Percentiles rank a stretch among this genome's conserved stretches.
phyloP scores from a whole-genome alignment of 768 basidiomycete species.

The Tulasnella sp. region DNA sequence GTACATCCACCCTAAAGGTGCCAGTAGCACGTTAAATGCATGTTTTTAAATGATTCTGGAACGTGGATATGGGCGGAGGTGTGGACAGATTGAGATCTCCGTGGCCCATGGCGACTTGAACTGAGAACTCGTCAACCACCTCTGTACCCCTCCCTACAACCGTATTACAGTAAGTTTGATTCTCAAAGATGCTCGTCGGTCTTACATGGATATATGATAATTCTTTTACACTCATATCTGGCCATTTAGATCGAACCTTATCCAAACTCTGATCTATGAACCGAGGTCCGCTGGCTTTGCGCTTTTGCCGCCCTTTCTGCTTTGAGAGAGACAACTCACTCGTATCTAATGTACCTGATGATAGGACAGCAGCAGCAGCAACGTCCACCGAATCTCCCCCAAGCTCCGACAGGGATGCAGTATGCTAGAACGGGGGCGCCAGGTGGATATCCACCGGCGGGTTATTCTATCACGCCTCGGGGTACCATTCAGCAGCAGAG shows the following conservation, averaged over 20 bases:
- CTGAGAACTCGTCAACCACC: neutral
- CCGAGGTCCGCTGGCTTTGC: neutral
- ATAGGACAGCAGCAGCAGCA: conserved; percentile 28
- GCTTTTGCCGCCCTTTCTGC: neutral
- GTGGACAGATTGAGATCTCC: neutral
- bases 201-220: no score
- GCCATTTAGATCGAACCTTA: neutral
- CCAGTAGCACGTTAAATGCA: no score
- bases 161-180: no score
- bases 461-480: conserved; percentile 51
- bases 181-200: no score
- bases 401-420: conserved; percentile 42
- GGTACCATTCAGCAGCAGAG: conserved; percentile 37
- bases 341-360: neutral
- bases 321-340: neutral
- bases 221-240: no score
- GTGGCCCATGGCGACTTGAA: conserved; percentile 6
- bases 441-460: conserved; percentile 32
- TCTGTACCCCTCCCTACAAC: no score
- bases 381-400: conserved; percentile 62
- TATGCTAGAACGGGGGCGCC: conserved; percentile 45
- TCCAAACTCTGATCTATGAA: conserved; percentile 4
- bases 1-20: neutral
- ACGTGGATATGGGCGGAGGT: neutral
- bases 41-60: no score